These are phyloP conservation scores for Friedmanniomyces endolithicus DNA, from an alignment of 495 filamentous ascomycete genomes.

Conservation along the genomic window DNA sequence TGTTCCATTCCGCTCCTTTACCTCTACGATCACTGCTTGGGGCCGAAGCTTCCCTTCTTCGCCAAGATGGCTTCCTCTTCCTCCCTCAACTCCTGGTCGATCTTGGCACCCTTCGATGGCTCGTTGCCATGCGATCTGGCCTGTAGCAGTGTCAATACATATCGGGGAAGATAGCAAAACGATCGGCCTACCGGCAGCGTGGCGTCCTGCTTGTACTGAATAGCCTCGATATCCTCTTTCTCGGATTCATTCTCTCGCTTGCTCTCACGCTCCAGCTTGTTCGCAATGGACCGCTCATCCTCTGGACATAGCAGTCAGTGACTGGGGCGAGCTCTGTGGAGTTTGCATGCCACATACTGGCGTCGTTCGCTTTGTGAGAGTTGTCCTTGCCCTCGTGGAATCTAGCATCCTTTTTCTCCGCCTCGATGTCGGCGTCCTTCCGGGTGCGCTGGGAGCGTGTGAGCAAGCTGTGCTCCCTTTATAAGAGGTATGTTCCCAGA, in stretches of 20 bases:
- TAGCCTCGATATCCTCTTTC: conserved; percentile 38
- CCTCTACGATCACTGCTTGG: too few relatives aligned
- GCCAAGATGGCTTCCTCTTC: conserved; percentile 33
- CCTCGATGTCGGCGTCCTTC: conserved; percentile 43
- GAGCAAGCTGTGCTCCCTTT: not conserved
- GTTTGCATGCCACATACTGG: conserved; percentile 40
- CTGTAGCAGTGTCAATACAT: conserved; percentile 16
- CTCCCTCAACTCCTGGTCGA: conserved; percentile 33
- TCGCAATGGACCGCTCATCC: conserved; percentile 68
- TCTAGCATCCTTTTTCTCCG: conserved; percentile 31
- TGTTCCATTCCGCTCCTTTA: too few relatives aligned
- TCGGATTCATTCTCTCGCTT: conserved; percentile 36
- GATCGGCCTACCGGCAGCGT: conserved; percentile 59
- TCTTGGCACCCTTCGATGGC: conserved; percentile 35
- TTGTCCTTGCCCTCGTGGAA: conserved; percentile 56
- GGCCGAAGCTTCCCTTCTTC: conserved; percentile 32
- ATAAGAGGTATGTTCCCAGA: not conserved
- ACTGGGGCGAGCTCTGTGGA: too few relatives aligned
- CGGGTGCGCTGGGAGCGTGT: conserved; percentile 40
- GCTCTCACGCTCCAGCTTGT: conserved; percentile 54
- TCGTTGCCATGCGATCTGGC: conserved; percentile 33
- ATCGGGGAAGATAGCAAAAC: too few relatives aligned
- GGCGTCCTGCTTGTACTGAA: conserved; percentile 49
- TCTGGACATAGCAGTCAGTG: conserved; percentile 35
- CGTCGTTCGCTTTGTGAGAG: conserved; percentile 57